Conservation (phyloP, 495 filamentous ascomycete genomes). For the Hyaloscypha bicolor region DNA sequence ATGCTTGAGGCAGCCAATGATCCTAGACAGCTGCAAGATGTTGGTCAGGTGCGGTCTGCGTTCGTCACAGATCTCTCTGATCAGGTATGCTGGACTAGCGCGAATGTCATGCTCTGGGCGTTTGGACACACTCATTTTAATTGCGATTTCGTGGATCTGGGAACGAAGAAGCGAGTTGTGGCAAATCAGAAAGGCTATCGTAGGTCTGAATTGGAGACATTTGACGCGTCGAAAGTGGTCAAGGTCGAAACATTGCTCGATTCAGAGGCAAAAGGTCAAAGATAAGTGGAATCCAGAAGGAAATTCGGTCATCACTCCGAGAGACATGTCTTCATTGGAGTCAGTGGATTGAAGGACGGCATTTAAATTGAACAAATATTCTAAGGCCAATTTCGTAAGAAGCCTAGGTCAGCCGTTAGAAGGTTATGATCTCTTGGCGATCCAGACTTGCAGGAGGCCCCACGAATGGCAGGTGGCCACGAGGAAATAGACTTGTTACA, state of each 20-base stretch:
- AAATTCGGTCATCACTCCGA: constrained; percentile 12
- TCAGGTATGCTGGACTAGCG: constrained; percentile 48
- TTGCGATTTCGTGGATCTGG: constrained; percentile 40
- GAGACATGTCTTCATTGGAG: constrained; percentile 15
- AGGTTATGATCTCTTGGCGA: constrained; percentile 13
- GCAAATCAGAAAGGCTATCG: constrained; percentile 42
- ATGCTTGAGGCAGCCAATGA: constrained; percentile 40
- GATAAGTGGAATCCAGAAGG: constrained; percentile 10
- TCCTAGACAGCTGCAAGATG: constrained; percentile 38
- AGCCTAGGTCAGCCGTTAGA: constrained; percentile 6
- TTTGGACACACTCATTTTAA: constrained; percentile 63
- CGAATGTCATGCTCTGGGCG: constrained; percentile 52
- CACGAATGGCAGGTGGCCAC: too few species aligned
- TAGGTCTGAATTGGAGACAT: constrained; percentile 17
- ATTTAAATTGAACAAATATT: constrained; percentile 11
- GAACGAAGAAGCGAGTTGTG: constrained; percentile 16
- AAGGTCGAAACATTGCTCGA: constrained; percentile 21
- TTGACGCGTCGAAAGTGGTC: constrained; percentile 20
- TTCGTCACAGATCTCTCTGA: constrained; percentile 45
- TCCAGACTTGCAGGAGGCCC: constrained; percentile 12
- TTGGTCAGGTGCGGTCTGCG: constrained; percentile 37
- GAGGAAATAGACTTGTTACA: too few species aligned
- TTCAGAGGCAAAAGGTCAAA: constrained; percentile 8
- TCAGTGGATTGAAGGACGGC: constrained; percentile 15
- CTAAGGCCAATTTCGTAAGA: constrained; percentile 4